These are phyloP conservation scores for Sporothrix pseudoabietina DNA, from an alignment of 2,329 filamentous ascomycete species.

Conservation along the genomic window DNA sequence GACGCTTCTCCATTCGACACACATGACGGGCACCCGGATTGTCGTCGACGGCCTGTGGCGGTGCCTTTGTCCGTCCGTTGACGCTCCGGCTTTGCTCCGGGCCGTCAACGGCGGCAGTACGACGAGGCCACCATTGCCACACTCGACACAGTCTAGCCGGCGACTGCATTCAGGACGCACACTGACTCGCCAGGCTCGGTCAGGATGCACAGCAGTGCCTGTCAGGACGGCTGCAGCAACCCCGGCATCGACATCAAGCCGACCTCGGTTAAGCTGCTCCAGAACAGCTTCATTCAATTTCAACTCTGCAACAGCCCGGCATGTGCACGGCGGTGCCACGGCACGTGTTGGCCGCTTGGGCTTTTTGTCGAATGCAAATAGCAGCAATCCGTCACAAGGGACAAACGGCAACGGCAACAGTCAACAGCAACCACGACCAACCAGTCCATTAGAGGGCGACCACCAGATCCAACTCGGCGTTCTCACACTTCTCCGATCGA, in stretches of 20 bases:
- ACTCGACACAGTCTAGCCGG: not conserved
- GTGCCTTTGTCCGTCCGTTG: slow-evolving; percentile 62
- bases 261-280: not conserved
- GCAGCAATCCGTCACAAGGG: not conserved
- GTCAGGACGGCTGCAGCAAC: slow-evolving; percentile 4
- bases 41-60: slow-evolving; percentile 64
- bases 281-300: not conserved
- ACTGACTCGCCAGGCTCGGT: not conserved
- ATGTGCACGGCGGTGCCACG: slow-evolving; percentile 18
- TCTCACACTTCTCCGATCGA: slow-evolving; percentile 25
- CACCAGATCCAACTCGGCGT: slow-evolving; percentile 22
- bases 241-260: not conserved
- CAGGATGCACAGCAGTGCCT: slow-evolving; percentile 14
- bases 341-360: slow-evolving; percentile 29
- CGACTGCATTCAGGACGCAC: not conserved
- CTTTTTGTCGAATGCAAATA: not conserved
- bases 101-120: slow-evolving; percentile 37
- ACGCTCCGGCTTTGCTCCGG: slow-evolving; percentile 44
- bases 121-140: not conserved
- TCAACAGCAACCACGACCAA: not conserved
- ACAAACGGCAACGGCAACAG: not conserved
- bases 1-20: not conserved
- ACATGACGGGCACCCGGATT: slow-evolving; percentile 46
- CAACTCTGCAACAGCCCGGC: not conserved
- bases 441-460: not conserved